Percentiles rank a stretch among this genome's conserved stretches.
Conservation (phyloP, 306 rosid genomes). For the Malus asiatica region DNA sequence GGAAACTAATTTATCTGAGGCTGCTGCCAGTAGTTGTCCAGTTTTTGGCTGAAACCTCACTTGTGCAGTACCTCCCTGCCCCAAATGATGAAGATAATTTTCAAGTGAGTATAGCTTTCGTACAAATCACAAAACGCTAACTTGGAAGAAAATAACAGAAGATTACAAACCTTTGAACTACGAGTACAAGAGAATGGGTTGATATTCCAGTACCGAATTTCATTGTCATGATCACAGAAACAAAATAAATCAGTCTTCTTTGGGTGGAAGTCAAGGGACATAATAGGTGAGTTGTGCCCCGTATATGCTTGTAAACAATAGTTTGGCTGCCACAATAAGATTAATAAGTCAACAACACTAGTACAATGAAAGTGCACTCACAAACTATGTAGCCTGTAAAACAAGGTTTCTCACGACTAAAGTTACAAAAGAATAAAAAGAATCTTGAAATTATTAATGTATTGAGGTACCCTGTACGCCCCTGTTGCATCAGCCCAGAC, state of each 20-base stretch:
- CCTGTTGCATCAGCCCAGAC: not conserved
- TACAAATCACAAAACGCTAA: conserved; percentile 1
- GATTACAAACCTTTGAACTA: conserved; percentile 49
- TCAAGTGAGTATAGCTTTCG: not conserved
- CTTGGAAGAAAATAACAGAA: conserved; percentile 2
- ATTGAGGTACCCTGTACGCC: too few relatives aligned
- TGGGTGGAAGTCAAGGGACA: conserved; percentile 93
- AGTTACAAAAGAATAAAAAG: not conserved
- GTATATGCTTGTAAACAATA: conserved; percentile 41
- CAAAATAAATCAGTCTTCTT: conserved; percentile 82
- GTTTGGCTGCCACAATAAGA: conserved; percentile 66
- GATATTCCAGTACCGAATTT: conserved; percentile 74
- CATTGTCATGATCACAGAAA: conserved; percentile 70
- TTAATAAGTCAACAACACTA: not conserved
- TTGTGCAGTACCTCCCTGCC: conserved; percentile 76
- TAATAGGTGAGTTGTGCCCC: conserved; percentile 59
- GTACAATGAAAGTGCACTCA: not conserved
- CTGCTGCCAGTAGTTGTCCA: conserved; percentile 77
- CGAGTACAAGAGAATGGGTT: conserved; percentile 49
- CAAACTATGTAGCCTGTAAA: not conserved
- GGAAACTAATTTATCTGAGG: conserved; percentile 58
- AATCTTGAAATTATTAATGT: too few relatives aligned
- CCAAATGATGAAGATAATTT: conserved; percentile 15
- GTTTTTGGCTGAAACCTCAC: conserved; percentile 84
- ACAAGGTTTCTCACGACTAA: not conserved